Base-by-base conservation (phyloP, 2,329 filamentous ascomycete genomes). In the Penicillium vulpinum region DNA sequence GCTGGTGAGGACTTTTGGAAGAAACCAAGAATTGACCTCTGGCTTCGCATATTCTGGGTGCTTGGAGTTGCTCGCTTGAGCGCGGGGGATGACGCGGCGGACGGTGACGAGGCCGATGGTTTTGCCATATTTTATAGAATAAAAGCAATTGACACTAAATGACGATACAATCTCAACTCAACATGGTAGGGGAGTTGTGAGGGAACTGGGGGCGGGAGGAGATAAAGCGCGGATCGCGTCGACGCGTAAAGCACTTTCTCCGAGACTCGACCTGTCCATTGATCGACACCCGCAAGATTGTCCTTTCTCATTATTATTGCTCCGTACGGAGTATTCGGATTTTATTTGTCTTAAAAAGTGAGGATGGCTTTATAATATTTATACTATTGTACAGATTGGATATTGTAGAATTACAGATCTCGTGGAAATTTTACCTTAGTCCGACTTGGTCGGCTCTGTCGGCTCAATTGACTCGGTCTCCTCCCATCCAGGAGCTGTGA, bases 21-120 rank as follows among this genome's bases (percentile, higher is more conserved):
- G 81, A 94, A 94, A 41, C 89, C 88, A 35, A 91, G 79, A 58
- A 94, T 91, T 51, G 88, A 90, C 71, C 81, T 82, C 70, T 90
- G 87, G 67, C 84, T 86, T 68, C 86, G 86, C 73, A 75, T 77
- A 43, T 76, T 76, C 62, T 76, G 73, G 11, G 73, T 72, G 54
- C 71, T 75, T 18, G 77, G 73, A 7, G 73, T 73, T 7, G 76
- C 67, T 57, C 73, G 72, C 63, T 77, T 78, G 55, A 78, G 63
- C 21, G 69, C 62, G 16, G 66, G 67, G 16, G 73, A 70, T 11
- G 70, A 66, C 33, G 75, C 51, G 43, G 73, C 74, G 18, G 72
- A 68, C 43, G 74, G 74, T 41, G 73, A 72, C 55, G 70, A 68
- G 61, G 66, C 67, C 54, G 67, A 61, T 50, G 65, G 73, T 67